Conservation (phyloP, 257 asterid species). For the Solanum chmielewskii region DNA sequence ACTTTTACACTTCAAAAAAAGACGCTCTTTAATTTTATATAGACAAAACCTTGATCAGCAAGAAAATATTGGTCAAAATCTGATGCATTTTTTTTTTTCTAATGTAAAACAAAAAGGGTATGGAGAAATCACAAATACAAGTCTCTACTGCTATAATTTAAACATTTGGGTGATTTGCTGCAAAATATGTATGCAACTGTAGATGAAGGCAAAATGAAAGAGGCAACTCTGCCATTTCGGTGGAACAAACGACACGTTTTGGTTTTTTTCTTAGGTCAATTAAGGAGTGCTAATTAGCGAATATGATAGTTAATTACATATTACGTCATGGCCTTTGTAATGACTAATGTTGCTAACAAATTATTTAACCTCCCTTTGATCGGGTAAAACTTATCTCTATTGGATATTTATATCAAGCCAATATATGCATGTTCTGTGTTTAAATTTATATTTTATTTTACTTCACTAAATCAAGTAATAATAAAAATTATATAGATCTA, state of each 20-base stretch:
- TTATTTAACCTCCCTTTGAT: not conserved
- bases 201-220: not conserved
- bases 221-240: not conserved
- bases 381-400: no score
- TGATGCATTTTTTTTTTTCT: not conserved
- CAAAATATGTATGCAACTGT: not conserved
- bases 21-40: not conserved
- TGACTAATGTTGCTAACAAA: not conserved
- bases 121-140: not conserved
- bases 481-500: accelerated
- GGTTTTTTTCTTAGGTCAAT: not conserved
- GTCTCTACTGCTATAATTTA: not conserved
- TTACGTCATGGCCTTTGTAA: not conserved
- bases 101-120: not conserved
- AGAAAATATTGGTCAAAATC: constrained; percentile 16
- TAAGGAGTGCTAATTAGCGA: not conserved
- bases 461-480: no score
- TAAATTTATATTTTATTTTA: no score
- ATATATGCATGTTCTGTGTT: no score
- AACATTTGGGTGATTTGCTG: not conserved
- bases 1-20: not conserved
- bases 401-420: accelerated
- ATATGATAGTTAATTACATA: not conserved
- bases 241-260: not conserved
- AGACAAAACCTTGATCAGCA: constrained; percentile 22